Base-by-base conservation (phyloP, 768 basidiomycete genomes). In the Macrolepiota dolichaula region DNA sequence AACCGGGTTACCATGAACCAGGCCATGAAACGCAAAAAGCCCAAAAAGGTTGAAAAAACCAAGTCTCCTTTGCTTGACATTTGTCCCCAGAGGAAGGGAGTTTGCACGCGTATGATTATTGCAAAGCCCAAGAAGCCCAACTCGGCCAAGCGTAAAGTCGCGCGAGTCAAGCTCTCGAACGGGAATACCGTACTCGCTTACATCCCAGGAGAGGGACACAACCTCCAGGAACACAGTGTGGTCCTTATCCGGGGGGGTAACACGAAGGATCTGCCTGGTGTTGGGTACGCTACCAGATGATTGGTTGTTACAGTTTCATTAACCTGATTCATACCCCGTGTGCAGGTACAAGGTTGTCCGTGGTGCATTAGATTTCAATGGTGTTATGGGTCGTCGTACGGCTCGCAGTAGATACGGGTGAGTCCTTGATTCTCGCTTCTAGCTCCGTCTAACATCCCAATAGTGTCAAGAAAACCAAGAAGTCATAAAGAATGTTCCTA, bases 211-310 rank as follows among this genome's bases (percentile, higher is more conserved):
- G 97, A 98, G 71, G 97, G 97, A 0, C 96, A 98, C 72, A 98
- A 97, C 70, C 74, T 98, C 68, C 97, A 98, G 76, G 97, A 98
- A 72, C 97, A 99, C 69, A 91, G 89, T 74, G 96, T 98, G 3
- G 95, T 98, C 1, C 74, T 98, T 47, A 85, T 98, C n/a, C 79
- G 96, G 68, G 97, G 97, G 4, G 97, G 97, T 13, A 85, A 94
- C 76, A 89, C 94, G 1, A 96, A 98, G 79, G 97, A 99, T 87
- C 81, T 98, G 72, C 96, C 96, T 38, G 96, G 97, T 83, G 92
- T 98, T 29, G 87, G 92, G 97, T 97, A 65, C 57, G 74, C 69
- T 35, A 66, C 55, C 42, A 24, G 19, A 49, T 46, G 15, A 49
- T 53, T 44, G 57, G 35, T 44, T 47, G 19, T 12, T 42, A 29